Conservation (phyloP, 768 basidiomycete genomes). For the Xerocomus spinulosus region DNA sequence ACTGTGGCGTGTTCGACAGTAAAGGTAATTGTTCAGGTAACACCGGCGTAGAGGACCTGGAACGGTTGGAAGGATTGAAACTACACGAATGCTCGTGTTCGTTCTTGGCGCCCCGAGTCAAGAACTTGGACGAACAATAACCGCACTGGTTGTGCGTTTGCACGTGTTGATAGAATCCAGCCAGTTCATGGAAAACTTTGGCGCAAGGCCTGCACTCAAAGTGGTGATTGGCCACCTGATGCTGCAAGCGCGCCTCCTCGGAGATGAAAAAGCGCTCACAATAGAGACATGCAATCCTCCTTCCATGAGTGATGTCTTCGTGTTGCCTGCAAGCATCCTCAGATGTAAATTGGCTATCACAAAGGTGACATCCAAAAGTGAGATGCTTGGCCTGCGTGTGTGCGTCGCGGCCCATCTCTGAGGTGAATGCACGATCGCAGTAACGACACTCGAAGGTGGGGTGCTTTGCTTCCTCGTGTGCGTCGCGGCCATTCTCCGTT, state of each 20-base stretch:
- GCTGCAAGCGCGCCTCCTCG: not conserved
- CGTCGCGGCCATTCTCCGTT: not conserved
- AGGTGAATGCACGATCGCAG: constrained; percentile 7
- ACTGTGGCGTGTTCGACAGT: not conserved
- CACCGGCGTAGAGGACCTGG: not conserved
- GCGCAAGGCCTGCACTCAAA: too few species aligned
- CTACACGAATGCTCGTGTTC: constrained; percentile 7
- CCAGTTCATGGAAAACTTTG: too few species aligned
- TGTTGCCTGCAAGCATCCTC: constrained; percentile 7
- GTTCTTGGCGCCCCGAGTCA: not conserved
- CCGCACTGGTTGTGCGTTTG: constrained; percentile 6
- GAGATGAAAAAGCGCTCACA: constrained; percentile 6
- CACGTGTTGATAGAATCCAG: too few species aligned
- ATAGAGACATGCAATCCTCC: not conserved
- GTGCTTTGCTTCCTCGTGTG: not conserved
- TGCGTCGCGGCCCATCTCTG: not conserved
- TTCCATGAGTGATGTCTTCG: not conserved
- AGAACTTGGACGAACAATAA: not conserved
- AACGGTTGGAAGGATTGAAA: constrained; percentile 1
- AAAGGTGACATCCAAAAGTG: constrained; percentile 2
- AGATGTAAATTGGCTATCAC: constrained; percentile 3
- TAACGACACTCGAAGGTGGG: constrained; percentile 6
- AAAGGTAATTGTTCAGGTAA: not conserved
- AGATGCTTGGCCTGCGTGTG: constrained; percentile 5
- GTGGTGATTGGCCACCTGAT: not conserved